Conservation (phyloP, 768 basidiomycete genomes). For the Tricholomella constricta region DNA sequence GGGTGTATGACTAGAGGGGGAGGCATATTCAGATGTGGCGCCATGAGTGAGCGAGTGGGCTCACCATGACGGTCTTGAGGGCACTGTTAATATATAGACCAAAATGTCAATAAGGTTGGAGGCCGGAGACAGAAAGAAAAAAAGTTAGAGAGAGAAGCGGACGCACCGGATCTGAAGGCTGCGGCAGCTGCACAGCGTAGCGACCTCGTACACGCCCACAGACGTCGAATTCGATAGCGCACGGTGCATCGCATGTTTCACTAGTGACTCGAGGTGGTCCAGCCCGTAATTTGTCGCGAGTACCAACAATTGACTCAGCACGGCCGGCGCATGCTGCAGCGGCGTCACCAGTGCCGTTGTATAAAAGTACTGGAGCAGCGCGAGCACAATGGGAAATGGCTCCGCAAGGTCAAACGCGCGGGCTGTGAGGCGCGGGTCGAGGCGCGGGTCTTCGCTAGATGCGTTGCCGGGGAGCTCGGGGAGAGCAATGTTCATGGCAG, state of each 20-base stretch:
- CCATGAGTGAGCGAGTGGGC: conserved; percentile 12
- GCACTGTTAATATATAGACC: conserved; percentile 51
- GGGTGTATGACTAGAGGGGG: conserved; percentile 67
- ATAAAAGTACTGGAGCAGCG: conserved; percentile 93
- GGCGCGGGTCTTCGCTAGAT: conserved; percentile 50
- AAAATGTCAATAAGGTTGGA: too few relatives aligned
- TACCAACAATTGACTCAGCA: conserved; percentile 84
- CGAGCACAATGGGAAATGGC: conserved; percentile 85
- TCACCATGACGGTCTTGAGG: conserved; percentile 82
- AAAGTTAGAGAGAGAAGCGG: conserved; percentile 10
- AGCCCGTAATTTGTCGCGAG: conserved; percentile 84
- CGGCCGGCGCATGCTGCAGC: conserved; percentile 87
- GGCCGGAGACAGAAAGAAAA: conserved; percentile 24
- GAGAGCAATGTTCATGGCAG: conserved; percentile 61
- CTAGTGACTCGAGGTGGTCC: conserved; percentile 70
- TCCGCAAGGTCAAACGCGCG: conserved; percentile 83
- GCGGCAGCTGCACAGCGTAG: conserved; percentile 86
- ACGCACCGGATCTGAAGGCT: conserved; percentile 83
- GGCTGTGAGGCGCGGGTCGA: conserved; percentile 81
- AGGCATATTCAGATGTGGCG: neutral
- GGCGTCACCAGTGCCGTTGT: conserved; percentile 84
- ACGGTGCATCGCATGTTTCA: conserved; percentile 95
- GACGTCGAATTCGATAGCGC: conserved; percentile 82
- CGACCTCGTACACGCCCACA: conserved; percentile 93
- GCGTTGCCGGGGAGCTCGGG: conserved; percentile 60